phyloP scores from a whole-genome alignment of 225 moss, liverwort and hornwort genomes.

The Neckera pumila region DNA sequence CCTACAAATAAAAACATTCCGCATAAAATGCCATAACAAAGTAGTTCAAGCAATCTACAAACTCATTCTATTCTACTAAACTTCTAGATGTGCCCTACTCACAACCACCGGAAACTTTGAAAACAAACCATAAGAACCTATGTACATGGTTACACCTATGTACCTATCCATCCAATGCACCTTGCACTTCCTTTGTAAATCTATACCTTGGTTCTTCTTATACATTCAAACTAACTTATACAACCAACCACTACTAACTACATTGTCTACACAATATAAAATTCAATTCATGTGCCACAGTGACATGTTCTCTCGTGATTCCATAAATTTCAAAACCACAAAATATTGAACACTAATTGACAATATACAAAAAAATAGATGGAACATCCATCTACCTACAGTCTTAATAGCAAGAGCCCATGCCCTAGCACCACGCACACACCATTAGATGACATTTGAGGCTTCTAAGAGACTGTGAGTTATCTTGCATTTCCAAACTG shows the following conservation, averaged over 20 bases:
- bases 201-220: background rate
- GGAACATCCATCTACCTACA: background rate
- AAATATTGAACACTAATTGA: background rate
- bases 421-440: rapidly evolving
- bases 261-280: background rate
- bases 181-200: background rate
- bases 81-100: background rate
- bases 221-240: background rate
- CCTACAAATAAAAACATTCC: background rate
- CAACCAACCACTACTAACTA: too few relatives aligned
- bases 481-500: too few relatives aligned
- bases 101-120: rapidly evolving
- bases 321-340: background rate
- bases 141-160: background rate
- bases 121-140: background rate
- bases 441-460: too few relatives aligned
- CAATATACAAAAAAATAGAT: background rate
- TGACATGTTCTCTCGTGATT: background rate
- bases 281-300: background rate
- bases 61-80: too few relatives aligned
- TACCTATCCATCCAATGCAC: too few relatives aligned
- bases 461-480: too few relatives aligned
- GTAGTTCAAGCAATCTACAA: background rate
- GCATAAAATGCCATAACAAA: background rate
- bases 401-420: rapidly evolving